Percentiles rank a stretch among this genome's conserved stretches.
Evolutionary conservation across 768 basidiomycete genomes (phyloP).

Genomic region (Cystofilobasidium macerans): DNA sequence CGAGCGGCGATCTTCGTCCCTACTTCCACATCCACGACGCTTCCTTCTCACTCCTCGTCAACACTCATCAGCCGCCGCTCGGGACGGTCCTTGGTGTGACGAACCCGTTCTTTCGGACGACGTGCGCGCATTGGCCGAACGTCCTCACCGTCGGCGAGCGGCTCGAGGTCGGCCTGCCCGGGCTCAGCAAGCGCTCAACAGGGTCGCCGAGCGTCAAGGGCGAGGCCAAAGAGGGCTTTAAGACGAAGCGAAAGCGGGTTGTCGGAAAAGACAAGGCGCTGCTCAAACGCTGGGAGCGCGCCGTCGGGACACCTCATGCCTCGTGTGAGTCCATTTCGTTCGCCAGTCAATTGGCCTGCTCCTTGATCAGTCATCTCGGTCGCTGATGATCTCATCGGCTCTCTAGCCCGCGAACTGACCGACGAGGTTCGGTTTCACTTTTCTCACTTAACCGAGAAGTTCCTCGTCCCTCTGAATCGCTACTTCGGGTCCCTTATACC

Average conservation of each 20-base stretch:
- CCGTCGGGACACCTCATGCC: conserved; percentile 34
- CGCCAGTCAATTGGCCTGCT: too few species aligned
- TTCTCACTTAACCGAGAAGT: conserved; percentile 66
- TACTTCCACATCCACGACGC: conserved; percentile 94
- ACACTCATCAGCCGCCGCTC: conserved; percentile 61
- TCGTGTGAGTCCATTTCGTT: conserved; percentile 19
- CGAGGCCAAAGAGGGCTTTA: conserved; percentile 35
- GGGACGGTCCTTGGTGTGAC: conserved; percentile 74
- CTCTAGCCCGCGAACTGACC: conserved; percentile 35
- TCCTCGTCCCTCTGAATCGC: conserved; percentile 79
- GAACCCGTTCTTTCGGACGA: conserved; percentile 72
- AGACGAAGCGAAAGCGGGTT: conserved; percentile 55
- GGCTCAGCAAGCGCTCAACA: not conserved
- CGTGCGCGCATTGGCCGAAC: conserved; percentile 74
- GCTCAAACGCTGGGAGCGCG: conserved; percentile 56
- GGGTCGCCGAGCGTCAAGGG: conserved; percentile 14
- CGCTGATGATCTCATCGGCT: not conserved
- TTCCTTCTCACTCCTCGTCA: conserved; percentile 65
- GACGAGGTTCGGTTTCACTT: conserved; percentile 64
- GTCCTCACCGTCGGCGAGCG: conserved; percentile 55
- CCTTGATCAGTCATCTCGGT: too few species aligned
- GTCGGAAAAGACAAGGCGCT: conserved; percentile 71
- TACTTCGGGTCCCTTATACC: conserved; percentile 84
- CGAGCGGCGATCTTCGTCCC: conserved; percentile 74
- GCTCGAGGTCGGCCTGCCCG: not conserved